Percentiles rank a stretch among this genome's conserved stretches.
Conservation (phyloP, 2,329 filamentous ascomycete species). For the Microsporum ferrugineum region DNA sequence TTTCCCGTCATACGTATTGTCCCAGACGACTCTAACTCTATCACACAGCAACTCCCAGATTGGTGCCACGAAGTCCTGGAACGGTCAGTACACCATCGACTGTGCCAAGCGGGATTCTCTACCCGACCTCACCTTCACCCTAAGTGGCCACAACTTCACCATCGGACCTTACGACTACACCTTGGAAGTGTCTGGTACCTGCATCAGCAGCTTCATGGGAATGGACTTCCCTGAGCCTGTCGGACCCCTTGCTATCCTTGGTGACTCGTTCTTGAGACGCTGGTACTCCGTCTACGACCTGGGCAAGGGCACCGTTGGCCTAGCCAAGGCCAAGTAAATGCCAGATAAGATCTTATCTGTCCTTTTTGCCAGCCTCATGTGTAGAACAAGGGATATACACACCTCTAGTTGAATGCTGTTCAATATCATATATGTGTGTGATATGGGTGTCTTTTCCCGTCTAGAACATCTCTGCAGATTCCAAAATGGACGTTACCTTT, state of each 20-base stretch:
- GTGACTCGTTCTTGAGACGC: slow-evolving; percentile 48
- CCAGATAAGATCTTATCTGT: neutral
- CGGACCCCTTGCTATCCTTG: slow-evolving; percentile 87
- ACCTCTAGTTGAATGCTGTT: neutral
- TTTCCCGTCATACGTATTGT: neutral
- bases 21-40: slow-evolving; percentile 2
- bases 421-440: neutral
- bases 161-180: slow-evolving; percentile 88
- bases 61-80: slow-evolving; percentile 93
- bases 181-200: slow-evolving; percentile 85
- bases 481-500: neutral
- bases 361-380: neutral
- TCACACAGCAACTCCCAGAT: slow-evolving; percentile 72
- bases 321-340: slow-evolving; percentile 51
- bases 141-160: slow-evolving; percentile 85
- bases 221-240: slow-evolving; percentile 82
- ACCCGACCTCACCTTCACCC: slow-evolving; percentile 82
- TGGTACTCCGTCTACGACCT: slow-evolving; percentile 92
- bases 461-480: neutral
- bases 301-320: slow-evolving; percentile 74
- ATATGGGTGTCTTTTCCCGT: neutral
- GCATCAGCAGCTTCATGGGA: slow-evolving; percentile 95
- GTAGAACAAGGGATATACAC: neutral
- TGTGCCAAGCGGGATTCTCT: slow-evolving; percentile 72
- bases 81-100: slow-evolving; percentile 91